Evolutionary conservation across 192 early-diverging fungal species (phyloP).

Genomic region (Spizellomyces punctatus): DNA sequence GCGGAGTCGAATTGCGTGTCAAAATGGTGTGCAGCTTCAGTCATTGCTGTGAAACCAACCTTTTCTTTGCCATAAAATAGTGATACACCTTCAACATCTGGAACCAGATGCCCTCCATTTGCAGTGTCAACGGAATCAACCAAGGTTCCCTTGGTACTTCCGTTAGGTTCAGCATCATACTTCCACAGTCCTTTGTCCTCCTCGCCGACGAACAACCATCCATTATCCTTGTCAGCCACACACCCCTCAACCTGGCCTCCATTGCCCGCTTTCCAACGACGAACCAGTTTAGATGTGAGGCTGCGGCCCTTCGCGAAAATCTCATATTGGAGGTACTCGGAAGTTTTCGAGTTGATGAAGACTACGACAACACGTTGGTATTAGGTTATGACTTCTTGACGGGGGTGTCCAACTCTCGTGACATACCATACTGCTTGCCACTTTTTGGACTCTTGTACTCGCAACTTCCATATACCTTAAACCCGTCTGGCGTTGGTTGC

Average conservation of each 20-base stretch:
- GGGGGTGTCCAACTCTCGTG: no score
- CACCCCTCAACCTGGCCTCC: conserved; percentile 32
- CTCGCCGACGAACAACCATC: conserved; percentile 21
- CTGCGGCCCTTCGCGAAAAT: background rate
- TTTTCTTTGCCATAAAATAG: conserved; percentile 24
- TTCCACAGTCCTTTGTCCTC: conserved; percentile 24
- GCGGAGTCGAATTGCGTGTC: background rate
- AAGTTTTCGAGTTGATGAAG: conserved; percentile 32
- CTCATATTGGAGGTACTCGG: conserved; percentile 31
- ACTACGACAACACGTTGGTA: conserved; percentile 5
- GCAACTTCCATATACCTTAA: conserved; percentile 26
- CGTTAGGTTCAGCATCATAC: conserved; percentile 17
- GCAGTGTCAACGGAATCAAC: conserved; percentile 11
- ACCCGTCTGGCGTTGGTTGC: conserved; percentile 7
- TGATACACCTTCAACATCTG: conserved; percentile 24
- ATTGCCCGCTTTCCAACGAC: conserved; percentile 12
- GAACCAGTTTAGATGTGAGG: conserved; percentile 15
- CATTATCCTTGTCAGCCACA: conserved; percentile 24
- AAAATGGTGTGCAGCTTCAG: background rate
- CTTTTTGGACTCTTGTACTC: conserved; percentile 20
- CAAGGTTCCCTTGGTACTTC: background rate
- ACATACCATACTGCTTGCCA: conserved; percentile 23
- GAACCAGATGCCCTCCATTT: conserved; percentile 2
- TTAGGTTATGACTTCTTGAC: background rate
- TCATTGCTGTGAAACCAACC: background rate